Base-by-base conservation (phyloP, 441 rosid genomes). In the Erysimum cheiri region DNA sequence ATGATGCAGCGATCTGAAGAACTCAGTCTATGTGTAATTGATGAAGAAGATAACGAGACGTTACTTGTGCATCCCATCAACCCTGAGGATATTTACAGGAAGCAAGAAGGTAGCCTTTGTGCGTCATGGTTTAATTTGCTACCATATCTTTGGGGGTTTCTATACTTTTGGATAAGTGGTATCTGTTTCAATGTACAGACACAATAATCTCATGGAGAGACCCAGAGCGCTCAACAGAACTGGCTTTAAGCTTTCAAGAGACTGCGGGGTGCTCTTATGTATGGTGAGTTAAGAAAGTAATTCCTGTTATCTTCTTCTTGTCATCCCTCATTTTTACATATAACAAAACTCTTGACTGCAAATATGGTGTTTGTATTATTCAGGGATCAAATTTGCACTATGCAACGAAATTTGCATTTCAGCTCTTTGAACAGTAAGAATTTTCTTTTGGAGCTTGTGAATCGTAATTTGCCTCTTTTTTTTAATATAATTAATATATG, bases 161-260 rank as follows among this genome's bases (percentile, higher is more conserved):
- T 19, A 5, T 36, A 17, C 9, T 28, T 31, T 43, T 52, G 24
- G 35, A 35, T 67, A 29, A 66, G 11, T 69, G 46, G 67, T 73
- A 28, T 77, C 14, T 43, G 7, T 40, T 69, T 75, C 66, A 46
- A 71, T 62, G 52, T 78, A 64, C 85, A 96, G 99, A 93, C 79
- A 93, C 97, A 52, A 96, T 96, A 70, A 96, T 96, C 77, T 90
- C 98, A 28, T 96, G 99, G 99, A 88, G 96, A 85, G 98, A 96
- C 70, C 93, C 96, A 11, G 99, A 93, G 46, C 85, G 72, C 64
- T 83, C 89, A 49, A 86, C 97, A 7, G 99, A 96, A 80, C 77
- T 96, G 82, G 99, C 99, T 48, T 89, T 96, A 72, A 93, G 99
- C 82, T 96, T 96, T 80, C 99, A 96, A 81, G 99, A 96, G 81